phyloP scores from a whole-genome alignment of 345 rosid genomes.

The Lumnitzera littorea region DNA sequence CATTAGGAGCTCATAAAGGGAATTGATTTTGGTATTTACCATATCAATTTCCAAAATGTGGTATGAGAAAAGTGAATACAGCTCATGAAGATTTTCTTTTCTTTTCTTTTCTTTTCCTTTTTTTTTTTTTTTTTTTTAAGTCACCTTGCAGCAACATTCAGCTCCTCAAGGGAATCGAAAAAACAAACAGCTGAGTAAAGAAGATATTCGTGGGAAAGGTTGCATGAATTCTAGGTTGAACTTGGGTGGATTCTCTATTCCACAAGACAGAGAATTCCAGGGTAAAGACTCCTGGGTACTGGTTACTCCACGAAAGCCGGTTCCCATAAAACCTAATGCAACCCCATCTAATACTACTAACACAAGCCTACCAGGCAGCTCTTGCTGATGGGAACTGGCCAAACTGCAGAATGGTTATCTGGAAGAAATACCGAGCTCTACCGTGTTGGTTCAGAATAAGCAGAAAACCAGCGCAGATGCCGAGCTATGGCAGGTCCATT shows the following conservation, averaged over 20 bases:
- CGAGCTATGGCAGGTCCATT: too few species aligned
- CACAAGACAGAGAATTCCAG: conserved; percentile 1
- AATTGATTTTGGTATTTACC: too few species aligned
- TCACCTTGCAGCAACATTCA: neutral
- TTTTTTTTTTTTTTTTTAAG: neutral
- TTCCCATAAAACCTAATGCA: neutral
- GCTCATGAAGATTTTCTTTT: neutral
- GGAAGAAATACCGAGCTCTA: conserved; percentile 7
- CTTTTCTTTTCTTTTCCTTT: too few species aligned
- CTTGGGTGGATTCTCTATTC: conserved; percentile 4
- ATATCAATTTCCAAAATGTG: neutral
- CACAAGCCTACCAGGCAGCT: neutral
- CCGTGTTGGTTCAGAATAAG: conserved; percentile 2
- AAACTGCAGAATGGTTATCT: conserved; percentile 8
- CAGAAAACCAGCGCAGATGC: neutral
- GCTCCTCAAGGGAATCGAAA: neutral
- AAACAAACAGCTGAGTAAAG: neutral
- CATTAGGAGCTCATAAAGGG: too few species aligned
- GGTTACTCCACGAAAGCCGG: conserved; percentile 4
- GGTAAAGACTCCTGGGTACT: neutral
- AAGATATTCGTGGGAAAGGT: too few species aligned
- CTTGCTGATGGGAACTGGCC: neutral
- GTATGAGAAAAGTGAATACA: neutral
- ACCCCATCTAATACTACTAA: neutral
- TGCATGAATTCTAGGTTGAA: conserved; percentile 1